Base-by-base conservation (phyloP, 2,329 filamentous ascomycete genomes). In the Coniochaeta sp. region DNA sequence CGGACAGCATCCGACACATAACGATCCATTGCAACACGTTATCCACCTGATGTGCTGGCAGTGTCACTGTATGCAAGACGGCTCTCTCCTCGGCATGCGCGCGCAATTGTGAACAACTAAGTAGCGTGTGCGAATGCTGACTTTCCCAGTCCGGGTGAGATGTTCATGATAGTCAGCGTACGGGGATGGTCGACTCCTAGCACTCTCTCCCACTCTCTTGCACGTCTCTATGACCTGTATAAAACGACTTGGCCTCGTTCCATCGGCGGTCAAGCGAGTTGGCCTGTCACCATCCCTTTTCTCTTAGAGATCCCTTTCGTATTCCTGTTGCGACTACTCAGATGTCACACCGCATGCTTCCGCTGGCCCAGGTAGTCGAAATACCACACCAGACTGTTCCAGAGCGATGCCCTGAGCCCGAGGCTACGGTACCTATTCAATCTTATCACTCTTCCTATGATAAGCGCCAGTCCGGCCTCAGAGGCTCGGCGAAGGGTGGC, bases 211-310 rank as follows among this genome's bases (percentile, higher is more conserved):
- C 34, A 58, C 57, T 34, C n/a, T 52, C 31, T 43, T 59, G 1
- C 26, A 34, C 22, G 38, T 59, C 0, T 80, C 78, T 1, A 78
- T 76, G 17, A 84, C 73, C 3, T 22, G 64, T 0, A 82, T 65
- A 70, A 0, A 79, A n/a, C 28, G 19, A 19, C 58, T 62, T 59
- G 17, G 59, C 59, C 31, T 61, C 47, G 31, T 62, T 47, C 36
- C 28, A 59, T 44, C 47, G 60, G 36, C 60, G n/a, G 16, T 60
- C 60, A 16, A 33, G 61, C 33, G 2, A 55, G 6, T 56, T 6
- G 59, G 59, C 38, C 57, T 61, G 8, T 52, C 9, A 2, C 33
- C 52, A 59, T 61, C 19, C n/a, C 50, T 62, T 52, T 22, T 56
- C 50, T 22, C 62, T 60, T 6, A 59, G 19, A 5, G 28, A n/a